phyloP scores from a whole-genome alignment of 1,284 basidiomycete genomes.

The Pseudomicrostroma phylloplanum region DNA sequence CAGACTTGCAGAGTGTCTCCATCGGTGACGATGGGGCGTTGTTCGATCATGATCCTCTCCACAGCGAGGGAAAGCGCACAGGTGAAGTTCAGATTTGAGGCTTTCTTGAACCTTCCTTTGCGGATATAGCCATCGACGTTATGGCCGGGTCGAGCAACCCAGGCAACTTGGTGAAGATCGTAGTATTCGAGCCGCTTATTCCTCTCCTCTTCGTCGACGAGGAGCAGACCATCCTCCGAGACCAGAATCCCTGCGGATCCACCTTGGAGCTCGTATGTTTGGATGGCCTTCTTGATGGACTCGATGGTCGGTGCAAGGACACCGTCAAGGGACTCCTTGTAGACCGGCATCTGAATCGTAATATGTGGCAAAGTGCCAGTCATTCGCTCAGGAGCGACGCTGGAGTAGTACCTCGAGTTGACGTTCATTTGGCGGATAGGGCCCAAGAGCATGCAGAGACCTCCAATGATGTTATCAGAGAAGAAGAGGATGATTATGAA shows the following conservation, averaged over 20 bases:
- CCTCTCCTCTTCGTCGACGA: slow-evolving; percentile 61
- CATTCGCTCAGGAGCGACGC: slow-evolving; percentile 57
- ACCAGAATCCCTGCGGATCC: slow-evolving; percentile 70
- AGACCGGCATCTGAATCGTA: slow-evolving; percentile 71
- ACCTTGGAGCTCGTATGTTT: slow-evolving; percentile 74
- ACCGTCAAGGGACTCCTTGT: slow-evolving; percentile 57
- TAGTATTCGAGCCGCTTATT: slow-evolving; percentile 67
- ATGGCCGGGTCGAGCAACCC: slow-evolving; percentile 71
- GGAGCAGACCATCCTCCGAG: slow-evolving; percentile 68
- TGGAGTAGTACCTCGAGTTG: slow-evolving; percentile 53
- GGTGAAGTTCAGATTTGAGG: slow-evolving; percentile 81
- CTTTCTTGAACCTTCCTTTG: slow-evolving; percentile 85
- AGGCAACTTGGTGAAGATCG: slow-evolving; percentile 68
- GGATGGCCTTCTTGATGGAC: slow-evolving; percentile 76
- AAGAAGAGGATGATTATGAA: slow-evolving; percentile 64
- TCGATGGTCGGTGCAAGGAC: slow-evolving; percentile 64
- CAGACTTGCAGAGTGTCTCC: too few relatives aligned
- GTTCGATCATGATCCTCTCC: slow-evolving; percentile 63
- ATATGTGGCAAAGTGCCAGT: slow-evolving; percentile 66
- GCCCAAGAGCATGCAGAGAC: slow-evolving; percentile 20
- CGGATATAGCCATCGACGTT: slow-evolving; percentile 67
- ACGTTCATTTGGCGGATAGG: slow-evolving; percentile 64
- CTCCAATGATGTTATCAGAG: slow-evolving; percentile 59
- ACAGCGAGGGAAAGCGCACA: slow-evolving; percentile 65
- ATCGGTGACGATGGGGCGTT: slow-evolving; percentile 42